Conservation (phyloP, 169 alveolate genomes). For the Perkinsus olseni region DNA sequence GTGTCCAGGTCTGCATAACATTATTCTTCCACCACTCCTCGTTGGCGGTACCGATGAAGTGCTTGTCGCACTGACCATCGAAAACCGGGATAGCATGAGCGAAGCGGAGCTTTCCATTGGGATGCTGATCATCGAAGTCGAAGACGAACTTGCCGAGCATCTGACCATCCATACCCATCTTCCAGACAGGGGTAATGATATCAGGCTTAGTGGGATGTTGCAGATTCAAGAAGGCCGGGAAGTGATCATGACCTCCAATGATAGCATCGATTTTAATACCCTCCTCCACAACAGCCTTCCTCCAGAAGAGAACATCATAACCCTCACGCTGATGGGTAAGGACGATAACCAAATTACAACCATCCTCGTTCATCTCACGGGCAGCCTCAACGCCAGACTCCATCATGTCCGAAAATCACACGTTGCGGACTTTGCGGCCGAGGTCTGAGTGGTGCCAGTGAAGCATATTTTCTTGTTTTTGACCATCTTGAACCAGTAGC, state of each 20-base stretch:
- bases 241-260: neutral
- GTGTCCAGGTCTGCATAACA: neutral
- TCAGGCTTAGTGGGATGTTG: neutral
- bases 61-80: neutral
- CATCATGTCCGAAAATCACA: neutral
- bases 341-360: neutral
- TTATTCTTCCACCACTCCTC: neutral
- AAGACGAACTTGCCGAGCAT: neutral
- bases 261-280: neutral
- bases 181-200: neutral
- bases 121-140: neutral
- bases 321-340: neutral
- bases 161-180: neutral
- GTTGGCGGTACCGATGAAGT: neutral
- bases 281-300: neutral
- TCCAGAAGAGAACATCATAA: neutral
- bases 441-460: neutral
- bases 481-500: neutral
- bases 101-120: neutral
- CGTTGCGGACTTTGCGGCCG: neutral
- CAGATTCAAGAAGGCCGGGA: neutral
- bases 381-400: neutral
- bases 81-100: neutral
- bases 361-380: neutral
- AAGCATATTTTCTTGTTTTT: neutral